Percentiles rank a stretch among this genome's conserved stretches.
phyloP scores from a whole-genome alignment of 805 yeast genomes.

The Jamesozyma jinghongensis region DNA sequence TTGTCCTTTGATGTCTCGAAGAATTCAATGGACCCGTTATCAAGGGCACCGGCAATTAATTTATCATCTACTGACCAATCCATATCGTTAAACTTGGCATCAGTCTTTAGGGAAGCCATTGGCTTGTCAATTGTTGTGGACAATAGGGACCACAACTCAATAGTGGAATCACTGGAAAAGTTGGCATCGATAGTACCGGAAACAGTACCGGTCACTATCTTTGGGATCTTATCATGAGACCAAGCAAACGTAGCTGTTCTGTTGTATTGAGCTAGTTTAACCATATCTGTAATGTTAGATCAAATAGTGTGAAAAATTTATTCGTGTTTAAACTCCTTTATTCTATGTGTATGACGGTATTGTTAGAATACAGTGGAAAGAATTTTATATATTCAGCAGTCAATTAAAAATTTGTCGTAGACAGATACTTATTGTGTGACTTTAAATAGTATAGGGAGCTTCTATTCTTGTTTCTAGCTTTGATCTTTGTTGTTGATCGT shows the following conservation, averaged over 20 bases:
- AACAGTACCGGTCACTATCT: constrained; percentile 84
- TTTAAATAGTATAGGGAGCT: too few species aligned
- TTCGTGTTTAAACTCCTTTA: too few species aligned
- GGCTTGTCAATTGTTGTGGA: constrained; percentile 33
- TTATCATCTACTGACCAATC: constrained; percentile 66
- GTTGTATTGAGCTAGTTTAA: constrained; percentile 72
- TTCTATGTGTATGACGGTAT: too few species aligned
- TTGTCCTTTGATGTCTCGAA: constrained; percentile 42
- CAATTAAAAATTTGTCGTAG: too few species aligned
- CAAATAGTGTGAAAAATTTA: neutral
- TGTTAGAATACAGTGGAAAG: too few species aligned
- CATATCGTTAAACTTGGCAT: constrained; percentile 63
- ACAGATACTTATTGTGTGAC: too few species aligned
- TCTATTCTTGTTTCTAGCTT: too few species aligned
- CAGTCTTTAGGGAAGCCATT: constrained; percentile 37
- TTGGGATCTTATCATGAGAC: constrained; percentile 69
- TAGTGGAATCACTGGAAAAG: constrained; percentile 67
- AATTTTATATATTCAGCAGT: too few species aligned
- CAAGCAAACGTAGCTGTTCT: constrained; percentile 95
- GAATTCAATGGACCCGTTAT: constrained; percentile 67
- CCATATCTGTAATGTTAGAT: constrained; percentile 36
- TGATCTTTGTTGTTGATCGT: too few species aligned
- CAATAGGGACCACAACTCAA: constrained; percentile 72
- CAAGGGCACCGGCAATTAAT: constrained; percentile 85
- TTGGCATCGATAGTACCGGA: constrained; percentile 91